Evolutionary conservation across 2,329 filamentous ascomycete species (phyloP), one percentile per base, ranked within the genome.

Genomic region (Arthroderma uncinatum): DNA sequence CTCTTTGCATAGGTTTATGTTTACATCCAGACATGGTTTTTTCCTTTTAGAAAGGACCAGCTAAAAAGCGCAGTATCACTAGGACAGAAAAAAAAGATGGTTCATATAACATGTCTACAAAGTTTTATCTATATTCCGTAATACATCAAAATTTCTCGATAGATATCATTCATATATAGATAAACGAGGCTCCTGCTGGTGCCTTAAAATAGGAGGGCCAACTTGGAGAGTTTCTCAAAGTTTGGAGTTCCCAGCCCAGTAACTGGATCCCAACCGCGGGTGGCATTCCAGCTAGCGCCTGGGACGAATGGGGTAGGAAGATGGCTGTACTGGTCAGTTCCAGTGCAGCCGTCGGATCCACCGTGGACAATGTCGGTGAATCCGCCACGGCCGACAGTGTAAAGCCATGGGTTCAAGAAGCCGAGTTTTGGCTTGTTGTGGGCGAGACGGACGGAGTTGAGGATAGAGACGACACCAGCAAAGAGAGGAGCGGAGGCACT

Each of bases 381-480:
- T 2, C 74, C 76, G 57, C 68, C 68, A 25, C 72, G 73, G 25
- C 72, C 59, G 23, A 68, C 67, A 23, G 67, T 68, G 64, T 83
- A 84, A 12, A 85, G 69, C 77, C 79, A 81, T 0, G 81, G 81
- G 66, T 84, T 84, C 30, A 85, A 67, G 63, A 82, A 84, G 1
- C 82, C 82, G 63, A 84, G 68, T 0, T 72, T 64, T 9, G 76
- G 67, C 65, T 77, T 77, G 1, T 80, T 79, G n/a, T 72, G 71
- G 14, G 76, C 71, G 52, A 86, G 70, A 37, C 83, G 74, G 14
- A 79, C 78, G 59, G 83, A 81, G 65, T 88, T 87, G 53, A 89
- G 68, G 37, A 86, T 75, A 0, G 79, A 76, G 53, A 88, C 71
- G 60, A 89, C 77, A n/a, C 77, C 78, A 0, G 83, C 82, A 55